Percentiles rank a stretch among this genome's conserved stretches.
These are phyloP conservation scores for Sporothrix variecibatus DNA, from an alignment of 2,329 filamentous ascomycete species.

Conservation along the genomic window DNA sequence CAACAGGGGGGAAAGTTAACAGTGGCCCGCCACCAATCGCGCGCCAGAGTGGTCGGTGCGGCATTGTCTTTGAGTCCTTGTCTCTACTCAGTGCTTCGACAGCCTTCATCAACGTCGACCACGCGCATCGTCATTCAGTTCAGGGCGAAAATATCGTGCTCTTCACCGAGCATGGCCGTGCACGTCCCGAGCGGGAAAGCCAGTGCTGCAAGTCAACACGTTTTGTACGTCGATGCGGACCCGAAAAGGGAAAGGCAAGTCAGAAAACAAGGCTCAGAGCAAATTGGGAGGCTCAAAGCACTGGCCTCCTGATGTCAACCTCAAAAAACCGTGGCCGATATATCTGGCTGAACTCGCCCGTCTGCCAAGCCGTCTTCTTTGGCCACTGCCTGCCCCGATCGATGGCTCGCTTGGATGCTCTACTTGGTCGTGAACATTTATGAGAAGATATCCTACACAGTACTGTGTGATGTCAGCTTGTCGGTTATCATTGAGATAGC, in stretches of 20 bases:
- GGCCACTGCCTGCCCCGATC: conserved; percentile 9
- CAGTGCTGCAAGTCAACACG: conserved; percentile 11
- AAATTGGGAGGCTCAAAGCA: background rate
- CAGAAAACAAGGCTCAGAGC: background rate
- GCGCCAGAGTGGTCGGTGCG: background rate
- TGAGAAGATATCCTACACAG: no score
- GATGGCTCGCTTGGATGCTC: background rate
- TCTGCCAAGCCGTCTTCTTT: background rate
- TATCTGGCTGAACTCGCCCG: conserved; percentile 10
- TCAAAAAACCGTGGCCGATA: conserved; percentile 10
- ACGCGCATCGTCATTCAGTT: background rate
- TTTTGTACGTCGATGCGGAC: background rate
- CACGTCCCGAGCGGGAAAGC: conserved; percentile 1
- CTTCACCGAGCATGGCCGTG: background rate
- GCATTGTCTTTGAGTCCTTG: background rate
- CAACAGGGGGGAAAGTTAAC: no score
- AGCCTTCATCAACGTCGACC: background rate
- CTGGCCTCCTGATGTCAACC: background rate
- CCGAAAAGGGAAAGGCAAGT: background rate
- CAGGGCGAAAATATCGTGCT: background rate
- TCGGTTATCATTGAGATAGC: background rate
- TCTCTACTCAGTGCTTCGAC: background rate
- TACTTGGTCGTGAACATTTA: background rate
- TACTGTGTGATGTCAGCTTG: background rate
- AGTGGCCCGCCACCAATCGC: background rate